Evolutionary conservation across 73 alveolate species (phyloP), one percentile per base, ranked within the genome.

Genomic region (Halteria grandinella): DNA sequence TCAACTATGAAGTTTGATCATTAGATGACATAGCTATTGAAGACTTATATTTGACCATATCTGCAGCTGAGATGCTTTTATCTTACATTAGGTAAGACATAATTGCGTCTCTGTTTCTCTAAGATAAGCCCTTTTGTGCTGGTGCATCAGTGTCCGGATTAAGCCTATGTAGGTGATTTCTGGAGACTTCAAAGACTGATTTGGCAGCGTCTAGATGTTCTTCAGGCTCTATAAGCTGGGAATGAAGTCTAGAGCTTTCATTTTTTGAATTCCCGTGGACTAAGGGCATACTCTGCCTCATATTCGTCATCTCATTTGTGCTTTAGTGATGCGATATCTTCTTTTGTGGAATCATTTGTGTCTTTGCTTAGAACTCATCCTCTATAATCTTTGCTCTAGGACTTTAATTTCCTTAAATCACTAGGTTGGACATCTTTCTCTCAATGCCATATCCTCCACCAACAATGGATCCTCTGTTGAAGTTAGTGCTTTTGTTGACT

Each of bases 21-120:
- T n/a, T n/a, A n/a, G n/a, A n/a, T n/a, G n/a, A n/a, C 47, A 66
- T 47, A 66, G 43, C 80, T 45, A 34, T 47, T 10, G 64, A n/a
- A 41, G 80, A 66, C 47, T 44, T 66, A 6, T 66, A 17, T 12
- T 44, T 47, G 8, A 45, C 1, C 10, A 40, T 21, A n/a, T 36
- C 8, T 18, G 49, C 7, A n/a, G n/a, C n/a, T n/a, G n/a, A n/a
- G 37, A 21, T 24, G 17, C 74, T 11, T 14, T 14, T 10, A 39
- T 39, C 10, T 39, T 39, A 39, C 50, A 11, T 39, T 39, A 39
- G 15, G 50, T 11, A 39, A 39, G 10, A 18, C 23, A 15, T 5
- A 25, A 57, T 57, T 17, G 17, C 27, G 45, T 10, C 77, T 60
- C n/a, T 40, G 12, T 18, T 36, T 7, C 43, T 14, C 40, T 4